These are phyloP conservation scores for Chlamydomonas reinhardtii DNA, from an alignment of 163 green algal species.

Conservation along the genomic window DNA sequence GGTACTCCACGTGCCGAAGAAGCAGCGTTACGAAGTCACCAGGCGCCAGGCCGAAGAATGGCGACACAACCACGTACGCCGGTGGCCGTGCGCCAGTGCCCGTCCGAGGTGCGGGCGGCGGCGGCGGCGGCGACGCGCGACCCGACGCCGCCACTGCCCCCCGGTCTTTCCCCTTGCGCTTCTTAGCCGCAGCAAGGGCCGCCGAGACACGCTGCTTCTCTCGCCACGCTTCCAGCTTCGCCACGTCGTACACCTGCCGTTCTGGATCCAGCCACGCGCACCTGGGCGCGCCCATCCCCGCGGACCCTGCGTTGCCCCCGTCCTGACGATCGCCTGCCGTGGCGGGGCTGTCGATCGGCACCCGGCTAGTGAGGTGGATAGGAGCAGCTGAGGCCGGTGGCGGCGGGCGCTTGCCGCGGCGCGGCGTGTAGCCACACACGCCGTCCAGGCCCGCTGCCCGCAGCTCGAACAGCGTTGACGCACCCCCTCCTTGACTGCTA, in stretches of 20 bases:
- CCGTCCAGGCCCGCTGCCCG: background rate
- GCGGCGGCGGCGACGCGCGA: background rate
- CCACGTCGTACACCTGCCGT: background rate
- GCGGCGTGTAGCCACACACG: background rate
- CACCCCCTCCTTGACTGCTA: background rate
- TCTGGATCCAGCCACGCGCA: constrained; percentile 37
- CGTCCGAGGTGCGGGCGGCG: background rate
- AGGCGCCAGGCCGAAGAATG: constrained; percentile 26
- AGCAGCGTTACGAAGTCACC: constrained; percentile 30
- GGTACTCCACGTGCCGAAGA: constrained; percentile 16
- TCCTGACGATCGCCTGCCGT: background rate
- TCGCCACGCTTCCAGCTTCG: background rate
- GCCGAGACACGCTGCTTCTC: background rate
- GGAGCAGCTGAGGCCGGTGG: background rate
- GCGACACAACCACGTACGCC: constrained; percentile 29
- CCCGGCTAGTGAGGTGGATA: background rate
- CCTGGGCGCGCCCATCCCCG: background rate
- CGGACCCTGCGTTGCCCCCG: background rate
- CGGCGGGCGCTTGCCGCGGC: background rate
- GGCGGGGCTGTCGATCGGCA: background rate
- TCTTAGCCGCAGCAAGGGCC: no score
- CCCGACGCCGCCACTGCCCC: background rate
- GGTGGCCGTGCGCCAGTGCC: background rate
- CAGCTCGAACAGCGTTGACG: constrained; percentile 1
- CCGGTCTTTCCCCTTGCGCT: background rate